Evolutionary conservation across 164 flowering plant genomes (phyloP).

Genomic region (Tetrastigma voinierianum): DNA sequence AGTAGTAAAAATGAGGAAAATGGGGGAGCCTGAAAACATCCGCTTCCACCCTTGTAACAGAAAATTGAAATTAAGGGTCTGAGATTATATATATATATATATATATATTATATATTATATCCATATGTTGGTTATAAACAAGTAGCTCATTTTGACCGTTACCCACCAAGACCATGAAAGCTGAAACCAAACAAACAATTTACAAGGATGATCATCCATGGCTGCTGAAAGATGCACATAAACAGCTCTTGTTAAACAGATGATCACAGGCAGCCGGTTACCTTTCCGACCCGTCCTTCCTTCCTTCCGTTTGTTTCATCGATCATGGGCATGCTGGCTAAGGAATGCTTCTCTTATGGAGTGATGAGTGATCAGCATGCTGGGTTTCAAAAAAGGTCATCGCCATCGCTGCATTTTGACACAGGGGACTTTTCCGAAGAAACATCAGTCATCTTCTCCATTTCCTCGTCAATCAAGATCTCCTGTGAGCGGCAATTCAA

Average conservation of each 20-base stretch:
- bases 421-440: conserved; percentile 19
- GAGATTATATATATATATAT: conserved; percentile 1
- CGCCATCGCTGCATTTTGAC: conserved; percentile 15
- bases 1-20: too few relatives aligned
- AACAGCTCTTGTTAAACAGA: conserved; percentile 57
- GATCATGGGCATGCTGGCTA: conserved; percentile 17
- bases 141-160: conserved; percentile 9
- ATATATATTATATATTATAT: neutral
- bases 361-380: conserved; percentile 18
- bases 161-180: conserved; percentile 30
- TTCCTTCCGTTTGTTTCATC: conserved; percentile 20
- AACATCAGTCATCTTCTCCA: conserved; percentile 21
- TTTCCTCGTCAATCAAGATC: conserved; percentile 31
- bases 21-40: conserved; percentile 26
- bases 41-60: conserved; percentile 28
- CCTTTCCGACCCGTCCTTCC: conserved; percentile 17
- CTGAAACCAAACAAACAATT: conserved; percentile 29
- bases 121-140: conserved; percentile 16
- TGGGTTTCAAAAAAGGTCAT: conserved; percentile 15
- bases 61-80: conserved; percentile 13
- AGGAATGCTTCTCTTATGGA: conserved; percentile 8
- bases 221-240: conserved; percentile 53
- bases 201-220: conserved; percentile 58
- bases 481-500: conserved; percentile 26
- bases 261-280: conserved; percentile 30